Conservation (phyloP, 139 green algal genomes). For the Pleodorina starrii region DNA sequence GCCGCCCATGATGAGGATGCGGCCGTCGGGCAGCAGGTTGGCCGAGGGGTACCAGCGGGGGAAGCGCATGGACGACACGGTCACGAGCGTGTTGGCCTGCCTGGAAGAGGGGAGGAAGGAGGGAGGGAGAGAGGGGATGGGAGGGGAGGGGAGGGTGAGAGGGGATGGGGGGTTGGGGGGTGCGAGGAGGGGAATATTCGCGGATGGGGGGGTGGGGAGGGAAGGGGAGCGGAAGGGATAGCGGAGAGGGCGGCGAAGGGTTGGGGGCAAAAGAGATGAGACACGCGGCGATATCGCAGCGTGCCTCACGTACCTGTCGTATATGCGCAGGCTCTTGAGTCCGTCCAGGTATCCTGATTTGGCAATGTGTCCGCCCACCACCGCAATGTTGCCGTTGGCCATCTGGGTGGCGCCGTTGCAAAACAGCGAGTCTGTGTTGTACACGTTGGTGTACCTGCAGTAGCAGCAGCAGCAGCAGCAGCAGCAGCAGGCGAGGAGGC, state of each 20-base stretch:
- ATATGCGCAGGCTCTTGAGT: conserved; percentile 48
- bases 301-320: conserved; percentile 28
- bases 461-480: too few species aligned
- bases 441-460: conserved; percentile 53
- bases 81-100: conserved; percentile 1
- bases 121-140: not conserved
- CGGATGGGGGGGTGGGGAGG: too few species aligned
- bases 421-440: conserved; percentile 53
- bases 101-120: not conserved
- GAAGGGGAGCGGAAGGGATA: too few species aligned
- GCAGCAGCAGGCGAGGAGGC: too few species aligned
- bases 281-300: too few species aligned
- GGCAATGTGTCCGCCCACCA: conserved; percentile 57
- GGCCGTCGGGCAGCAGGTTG: conserved; percentile 42
- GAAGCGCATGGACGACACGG: conserved; percentile 20
- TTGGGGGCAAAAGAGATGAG: too few species aligned
- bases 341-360: conserved; percentile 53
- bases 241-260: too few species aligned
- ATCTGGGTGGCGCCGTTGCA: conserved; percentile 42
- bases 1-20: conserved; percentile 45
- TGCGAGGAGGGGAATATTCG: too few species aligned
- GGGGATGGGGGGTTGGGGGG: not conserved
- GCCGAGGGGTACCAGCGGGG: conserved; percentile 55
- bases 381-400: conserved; percentile 38
- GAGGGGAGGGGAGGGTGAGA: not conserved